These are phyloP conservation scores for Fusarium sp. DNA, from an alignment of 2,329 filamentous ascomycete species.

Conservation along the genomic window DNA sequence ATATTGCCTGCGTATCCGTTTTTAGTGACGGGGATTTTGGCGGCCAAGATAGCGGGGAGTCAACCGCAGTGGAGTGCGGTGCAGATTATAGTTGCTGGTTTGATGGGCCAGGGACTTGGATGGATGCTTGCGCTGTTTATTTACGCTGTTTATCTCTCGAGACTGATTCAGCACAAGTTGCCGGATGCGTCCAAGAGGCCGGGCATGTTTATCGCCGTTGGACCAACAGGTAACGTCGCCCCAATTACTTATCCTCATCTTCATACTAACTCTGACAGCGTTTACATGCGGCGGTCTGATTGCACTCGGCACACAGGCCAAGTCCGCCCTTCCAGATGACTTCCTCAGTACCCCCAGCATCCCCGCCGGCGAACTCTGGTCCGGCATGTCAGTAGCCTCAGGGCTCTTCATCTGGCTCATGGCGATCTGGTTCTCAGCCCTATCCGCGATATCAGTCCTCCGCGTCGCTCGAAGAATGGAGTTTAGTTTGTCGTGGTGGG, in stretches of 20 bases:
- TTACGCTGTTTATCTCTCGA: constrained; percentile 14
- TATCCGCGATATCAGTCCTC: background rate
- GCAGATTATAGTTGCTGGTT: constrained; percentile 13
- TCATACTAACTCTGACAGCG: background rate
- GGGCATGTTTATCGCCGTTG: constrained; percentile 14
- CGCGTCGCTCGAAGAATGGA: background rate
- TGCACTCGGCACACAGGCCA: constrained; percentile 9
- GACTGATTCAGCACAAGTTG: constrained; percentile 12
- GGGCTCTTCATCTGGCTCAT: constrained; percentile 22
- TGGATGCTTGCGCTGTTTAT: constrained; percentile 26
- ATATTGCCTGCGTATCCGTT: constrained; percentile 21
- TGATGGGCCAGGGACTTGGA: constrained; percentile 14
- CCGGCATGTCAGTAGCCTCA: background rate
- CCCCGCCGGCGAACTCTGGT: constrained; percentile 9
- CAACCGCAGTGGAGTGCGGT: constrained; percentile 14
- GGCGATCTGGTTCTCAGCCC: constrained; percentile 11
- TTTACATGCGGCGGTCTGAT: constrained; percentile 8
- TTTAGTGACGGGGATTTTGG: constrained; percentile 15
- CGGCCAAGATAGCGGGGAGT: background rate
- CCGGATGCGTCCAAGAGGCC: background rate
- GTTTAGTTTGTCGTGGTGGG: constrained; percentile 15
- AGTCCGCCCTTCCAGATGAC: background rate
- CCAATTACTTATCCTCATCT: fast-evolving
- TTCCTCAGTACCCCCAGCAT: background rate
- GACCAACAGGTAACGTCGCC: background rate